phyloP scores from a whole-genome alignment of 2,329 filamentous ascomycete species.

The Apiospora hydei region DNA sequence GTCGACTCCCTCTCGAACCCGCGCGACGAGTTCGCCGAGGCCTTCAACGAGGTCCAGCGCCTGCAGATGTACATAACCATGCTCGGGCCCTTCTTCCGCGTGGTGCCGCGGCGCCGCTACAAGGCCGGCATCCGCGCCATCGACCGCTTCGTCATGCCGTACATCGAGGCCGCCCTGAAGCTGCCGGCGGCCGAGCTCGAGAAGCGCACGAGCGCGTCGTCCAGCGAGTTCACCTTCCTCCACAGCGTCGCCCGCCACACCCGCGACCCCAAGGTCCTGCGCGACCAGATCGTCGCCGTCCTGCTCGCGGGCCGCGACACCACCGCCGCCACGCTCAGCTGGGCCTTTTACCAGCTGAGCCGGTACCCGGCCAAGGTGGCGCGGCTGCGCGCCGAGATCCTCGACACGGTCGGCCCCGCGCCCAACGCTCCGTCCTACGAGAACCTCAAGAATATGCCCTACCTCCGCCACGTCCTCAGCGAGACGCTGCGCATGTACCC shows the following conservation, averaged over 20 bases:
- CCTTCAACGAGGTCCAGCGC: constrained; percentile 74
- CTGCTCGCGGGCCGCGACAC: constrained; percentile 77
- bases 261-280: constrained; percentile 66
- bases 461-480: constrained; percentile 64
- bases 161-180: constrained; percentile 70
- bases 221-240: constrained; percentile 75
- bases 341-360: constrained; percentile 70
- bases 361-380: constrained; percentile 62
- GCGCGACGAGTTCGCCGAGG: constrained; percentile 68
- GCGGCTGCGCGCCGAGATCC: constrained; percentile 68
- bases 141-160: constrained; percentile 74
- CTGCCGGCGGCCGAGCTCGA: constrained; percentile 71
- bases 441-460: constrained; percentile 75
- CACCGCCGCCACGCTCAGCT: constrained; percentile 71
- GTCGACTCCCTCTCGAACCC: constrained; percentile 24
- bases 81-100: constrained; percentile 22
- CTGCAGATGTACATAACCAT: constrained; percentile 68
- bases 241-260: constrained; percentile 78
- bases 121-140: constrained; percentile 68
- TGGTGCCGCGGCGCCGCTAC: constrained; percentile 51
- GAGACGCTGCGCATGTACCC: constrained; percentile 54
- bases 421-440: constrained; percentile 63
- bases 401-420: constrained; percentile 58
- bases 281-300: constrained; percentile 78
- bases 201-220: constrained; percentile 63